Base-by-base conservation (phyloP, 768 basidiomycete genomes). In the Dendrothele bispora region DNA sequence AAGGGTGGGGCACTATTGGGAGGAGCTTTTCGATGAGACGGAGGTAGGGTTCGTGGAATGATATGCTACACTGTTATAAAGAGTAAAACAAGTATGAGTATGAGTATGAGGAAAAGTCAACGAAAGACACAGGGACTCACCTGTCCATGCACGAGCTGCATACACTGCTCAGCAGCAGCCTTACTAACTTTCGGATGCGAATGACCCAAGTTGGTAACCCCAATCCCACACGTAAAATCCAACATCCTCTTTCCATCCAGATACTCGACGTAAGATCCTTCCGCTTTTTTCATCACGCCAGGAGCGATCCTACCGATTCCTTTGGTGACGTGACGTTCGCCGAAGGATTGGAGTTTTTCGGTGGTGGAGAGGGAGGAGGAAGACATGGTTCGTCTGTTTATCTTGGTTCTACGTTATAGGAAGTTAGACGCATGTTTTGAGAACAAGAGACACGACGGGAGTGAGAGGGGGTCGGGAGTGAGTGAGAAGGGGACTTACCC, bases 191-290 rank as follows among this genome's bases (percentile, higher is more conserved):
- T 83, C 0, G 90, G 90, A 63, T 95, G 89, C 53, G 86, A 91
- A 63, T 95, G 93, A 5, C 92, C 90, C 15, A 95, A 75, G 63
- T 82, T 84, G 1, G 90, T 89, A 2, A 95, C 93, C 24, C 89
- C 91, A 54, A 91, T 95, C 8, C 93, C 93, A 58, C 79, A 80
- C 10, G 88, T 92, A 58, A 95, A 94, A 63, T 97, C 94, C 41
- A 97, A 73, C 60, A 88, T 61, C 57, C 73, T 78, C 49, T 79
- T 74, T 3, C 91, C 93, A 53, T 91, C 85, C 24, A 84, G 77
- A 46, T 86, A 83, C 24, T 70, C 69, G 45, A 91, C 79, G 55
- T 88, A 89, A 1, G 87, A 83, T 12, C 91, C 91, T 55, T 81
- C 72, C 35, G 83, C 86, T 55, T 79, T 84, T 28, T 70, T 64